These are phyloP conservation scores for Arctostaphylos glauca DNA, from an alignment of 148 eudicot genomes.

Conservation along the genomic window DNA sequence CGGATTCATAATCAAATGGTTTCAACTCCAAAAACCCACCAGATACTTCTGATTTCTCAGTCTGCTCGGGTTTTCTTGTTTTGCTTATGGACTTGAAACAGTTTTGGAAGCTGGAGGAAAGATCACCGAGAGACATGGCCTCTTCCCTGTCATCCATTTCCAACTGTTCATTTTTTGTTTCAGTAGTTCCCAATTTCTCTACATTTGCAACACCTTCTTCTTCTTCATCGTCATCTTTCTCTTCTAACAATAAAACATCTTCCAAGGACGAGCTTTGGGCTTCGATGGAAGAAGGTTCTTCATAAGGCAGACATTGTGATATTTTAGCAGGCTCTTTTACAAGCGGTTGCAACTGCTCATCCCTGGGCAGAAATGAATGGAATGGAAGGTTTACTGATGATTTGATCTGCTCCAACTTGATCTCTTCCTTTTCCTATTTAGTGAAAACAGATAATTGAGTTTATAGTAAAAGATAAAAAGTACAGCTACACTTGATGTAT, in stretches of 20 bases:
- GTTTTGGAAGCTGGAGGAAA: constrained; percentile 74
- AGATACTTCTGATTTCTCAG: constrained; percentile 22
- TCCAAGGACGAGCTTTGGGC: constrained; percentile 27
- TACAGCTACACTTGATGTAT: background rate
- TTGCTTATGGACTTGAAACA: constrained; percentile 49
- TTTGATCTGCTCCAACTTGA: constrained; percentile 76
- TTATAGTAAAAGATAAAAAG: background rate
- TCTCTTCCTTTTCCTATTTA: constrained; percentile 41
- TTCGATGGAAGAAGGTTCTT: constrained; percentile 14
- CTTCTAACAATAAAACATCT: constrained; percentile 50
- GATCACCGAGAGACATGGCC: constrained; percentile 62
- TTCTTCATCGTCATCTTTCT: background rate
- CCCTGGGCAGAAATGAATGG: constrained; percentile 51
- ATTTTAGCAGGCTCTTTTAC: constrained; percentile 29
- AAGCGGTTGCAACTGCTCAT: constrained; percentile 26
- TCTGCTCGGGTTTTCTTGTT: constrained; percentile 21
- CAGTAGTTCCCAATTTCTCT: constrained; percentile 28
- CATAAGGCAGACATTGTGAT: constrained; percentile 8
- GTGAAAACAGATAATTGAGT: background rate
- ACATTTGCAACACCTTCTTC: constrained; percentile 27
- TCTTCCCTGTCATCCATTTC: constrained; percentile 40
- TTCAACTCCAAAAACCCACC: constrained; percentile 34
- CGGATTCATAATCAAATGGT: constrained; percentile 78
- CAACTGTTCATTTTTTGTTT: constrained; percentile 16
- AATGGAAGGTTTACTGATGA: constrained; percentile 82